Conservation (phyloP, 139 green algal genomes). For the Coelastrella sp. region DNA sequence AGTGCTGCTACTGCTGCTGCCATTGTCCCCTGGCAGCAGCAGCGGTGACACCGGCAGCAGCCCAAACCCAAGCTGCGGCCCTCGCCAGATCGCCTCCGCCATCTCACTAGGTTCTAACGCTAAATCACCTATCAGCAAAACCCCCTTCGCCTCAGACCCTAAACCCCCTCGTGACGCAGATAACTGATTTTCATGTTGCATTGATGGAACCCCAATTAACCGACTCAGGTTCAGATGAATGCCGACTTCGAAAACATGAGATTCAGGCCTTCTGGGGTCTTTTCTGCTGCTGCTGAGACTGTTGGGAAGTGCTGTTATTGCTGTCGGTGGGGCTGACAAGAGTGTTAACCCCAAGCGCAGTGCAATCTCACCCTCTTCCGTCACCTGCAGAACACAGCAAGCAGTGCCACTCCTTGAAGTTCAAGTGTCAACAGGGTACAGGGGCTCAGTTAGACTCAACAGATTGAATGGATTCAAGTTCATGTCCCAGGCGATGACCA, state of each 20-base stretch:
- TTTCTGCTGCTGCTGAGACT: background rate
- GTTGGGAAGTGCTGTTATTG: background rate
- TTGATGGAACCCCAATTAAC: background rate
- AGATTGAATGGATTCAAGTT: too few species aligned
- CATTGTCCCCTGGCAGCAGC: background rate
- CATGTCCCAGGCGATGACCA: too few species aligned
- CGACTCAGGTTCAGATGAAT: conserved; percentile 5
- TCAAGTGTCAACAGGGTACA: too few species aligned
- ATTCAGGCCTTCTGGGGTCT: background rate
- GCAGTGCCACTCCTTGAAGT: too few species aligned
- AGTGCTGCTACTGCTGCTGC: background rate
- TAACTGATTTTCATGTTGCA: background rate
- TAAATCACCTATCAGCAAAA: conserved; percentile 7
- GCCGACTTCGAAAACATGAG: background rate
- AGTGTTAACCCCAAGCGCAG: conserved; percentile 24
- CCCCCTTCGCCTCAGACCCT: background rate
- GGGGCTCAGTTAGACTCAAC: too few species aligned
- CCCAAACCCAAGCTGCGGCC: background rate
- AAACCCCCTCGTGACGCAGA: background rate
- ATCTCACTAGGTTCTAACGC: background rate
- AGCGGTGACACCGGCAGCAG: background rate
- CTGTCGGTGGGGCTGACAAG: background rate
- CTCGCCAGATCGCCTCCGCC: background rate
- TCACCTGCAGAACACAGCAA: background rate
- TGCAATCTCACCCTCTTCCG: conserved; percentile 31